Evolutionary conservation across 495 filamentous ascomycete genomes (phyloP), one percentile per base, ranked within the genome.

Genomic region (Hyaloscypha variabilis): DNA sequence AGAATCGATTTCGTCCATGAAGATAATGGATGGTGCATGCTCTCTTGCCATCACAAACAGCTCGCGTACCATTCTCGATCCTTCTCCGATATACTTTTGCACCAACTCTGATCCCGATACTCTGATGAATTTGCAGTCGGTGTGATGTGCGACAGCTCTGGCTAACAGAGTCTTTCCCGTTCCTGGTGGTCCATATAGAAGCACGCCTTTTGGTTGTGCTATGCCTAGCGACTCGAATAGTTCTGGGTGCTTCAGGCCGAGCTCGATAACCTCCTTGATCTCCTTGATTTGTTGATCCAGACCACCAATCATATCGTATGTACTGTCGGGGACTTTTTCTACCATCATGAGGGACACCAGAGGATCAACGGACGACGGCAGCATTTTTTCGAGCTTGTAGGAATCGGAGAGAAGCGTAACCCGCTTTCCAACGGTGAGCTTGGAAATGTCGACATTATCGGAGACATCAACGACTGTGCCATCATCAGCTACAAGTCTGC

Each of bases 321-420:
- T 99, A 81, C 93, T 97, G 81, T 99, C 95, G 29, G 95, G 95
- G 28, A 99, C 95, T 80, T 99, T 99, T 78, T 99, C 95, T 52
- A 99, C 95, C 96, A 99, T 98, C 95, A 99, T 99, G 72, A 99
- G 92, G n/a, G 95, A 98, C 39, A 99, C 95, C 57, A 99, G 89
- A 31, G 95, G 95, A 75, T 99, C 95, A 73, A 99, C 94, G 61
- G 94, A 95, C 64, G 94, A 97, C 24, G 95, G 95, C 13, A 99
- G 88, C 83, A 97, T 96, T 81, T 96, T 96, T 77, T 97, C 94
- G 72, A 99, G 88, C 77, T 97, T 97, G 83, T 99, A 99, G 54
- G 90, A 90, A 77, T 99, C 95, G 61, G 92, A 96, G 23, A 99
- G 87, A 19, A 99, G 86, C 53, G 95, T 97, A 51, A 99, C 96